Conservation (phyloP, 2,329 filamentous ascomycete genomes). For the Microascus cirrosus region DNA sequence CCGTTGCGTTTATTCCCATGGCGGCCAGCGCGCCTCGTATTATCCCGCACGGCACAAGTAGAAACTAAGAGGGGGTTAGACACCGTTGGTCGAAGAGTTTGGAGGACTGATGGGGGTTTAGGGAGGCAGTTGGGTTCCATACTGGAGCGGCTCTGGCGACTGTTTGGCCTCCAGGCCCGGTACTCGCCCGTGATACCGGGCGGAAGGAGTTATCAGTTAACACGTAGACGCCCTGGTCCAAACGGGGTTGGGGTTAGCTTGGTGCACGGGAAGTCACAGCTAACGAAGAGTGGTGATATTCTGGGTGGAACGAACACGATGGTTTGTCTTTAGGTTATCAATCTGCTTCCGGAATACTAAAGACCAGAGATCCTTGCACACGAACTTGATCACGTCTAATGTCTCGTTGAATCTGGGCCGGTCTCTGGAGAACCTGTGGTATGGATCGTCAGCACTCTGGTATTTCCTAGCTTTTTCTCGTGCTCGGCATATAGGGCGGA, state of each 20-base stretch:
- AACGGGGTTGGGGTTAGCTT: background rate
- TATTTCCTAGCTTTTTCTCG: background rate
- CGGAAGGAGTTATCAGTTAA: slow-evolving; percentile 88
- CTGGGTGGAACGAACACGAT: slow-evolving; percentile 47
- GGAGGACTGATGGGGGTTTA: slow-evolving; percentile 3
- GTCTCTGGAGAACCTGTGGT: slow-evolving; percentile 66
- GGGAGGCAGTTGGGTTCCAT: slow-evolving; percentile 20
- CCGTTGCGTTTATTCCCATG: slow-evolving; percentile 80
- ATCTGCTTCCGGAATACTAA: slow-evolving; percentile 94
- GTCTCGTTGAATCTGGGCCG: slow-evolving; percentile 83
- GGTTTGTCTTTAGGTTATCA: slow-evolving; percentile 97
- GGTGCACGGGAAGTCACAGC: background rate
- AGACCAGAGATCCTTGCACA: slow-evolving; percentile 97
- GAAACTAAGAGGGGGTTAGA: slow-evolving; percentile 44
- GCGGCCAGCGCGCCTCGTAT: slow-evolving; percentile 87
- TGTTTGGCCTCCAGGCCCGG: slow-evolving; percentile 63
- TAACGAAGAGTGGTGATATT: background rate
- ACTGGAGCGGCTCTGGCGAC: slow-evolving; percentile 70
- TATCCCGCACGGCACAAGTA: slow-evolving; percentile 92
- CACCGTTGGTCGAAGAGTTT: background rate
- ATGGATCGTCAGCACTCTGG: background rate
- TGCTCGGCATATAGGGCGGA: background rate
- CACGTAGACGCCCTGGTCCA: slow-evolving; percentile 76
- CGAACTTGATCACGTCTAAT: slow-evolving; percentile 92
- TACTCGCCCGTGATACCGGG: slow-evolving; percentile 81